Conservation (phyloP, 208 protist genomes). For the Trypanosoma brucei region DNA sequence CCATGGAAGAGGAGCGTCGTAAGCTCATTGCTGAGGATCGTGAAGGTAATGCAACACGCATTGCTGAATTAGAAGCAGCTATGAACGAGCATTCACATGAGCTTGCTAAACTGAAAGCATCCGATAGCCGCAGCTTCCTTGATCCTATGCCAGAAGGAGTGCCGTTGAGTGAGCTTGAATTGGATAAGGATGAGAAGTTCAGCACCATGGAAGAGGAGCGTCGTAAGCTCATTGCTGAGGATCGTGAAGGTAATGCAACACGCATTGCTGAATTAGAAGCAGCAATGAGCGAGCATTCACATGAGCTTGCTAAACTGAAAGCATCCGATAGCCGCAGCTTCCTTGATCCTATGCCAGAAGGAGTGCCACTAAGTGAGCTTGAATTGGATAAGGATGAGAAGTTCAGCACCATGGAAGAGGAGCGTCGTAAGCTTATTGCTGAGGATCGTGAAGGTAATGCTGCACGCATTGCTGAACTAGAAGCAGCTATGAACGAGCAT, state of each 20-base stretch:
- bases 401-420: conserved; percentile 50
- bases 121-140: not conserved
- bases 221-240: not conserved
- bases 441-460: conserved; percentile 38
- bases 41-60: not conserved
- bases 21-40: not conserved
- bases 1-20: conserved; percentile 33
- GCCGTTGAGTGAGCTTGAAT: not conserved
- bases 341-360: conserved; percentile 66
- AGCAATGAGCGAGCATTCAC: conserved; percentile 28
- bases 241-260: not conserved
- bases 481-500: conserved; percentile 68
- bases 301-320: conserved; percentile 35
- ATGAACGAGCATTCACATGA: not conserved
- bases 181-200: not conserved
- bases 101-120: not conserved
- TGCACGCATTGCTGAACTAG: conserved; percentile 30
- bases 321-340: conserved; percentile 64
- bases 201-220: not conserved
- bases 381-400: conserved; percentile 59
- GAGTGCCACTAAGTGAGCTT: conserved; percentile 60
- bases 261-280: conserved; percentile 33
- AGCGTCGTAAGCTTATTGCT: conserved; percentile 59
- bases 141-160: not conserved
- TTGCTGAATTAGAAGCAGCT: not conserved